Evolutionary conservation across 164 flowering plant genomes (phyloP), one percentile per base, ranked within the genome.

Genomic region (Annona squamosa): DNA sequence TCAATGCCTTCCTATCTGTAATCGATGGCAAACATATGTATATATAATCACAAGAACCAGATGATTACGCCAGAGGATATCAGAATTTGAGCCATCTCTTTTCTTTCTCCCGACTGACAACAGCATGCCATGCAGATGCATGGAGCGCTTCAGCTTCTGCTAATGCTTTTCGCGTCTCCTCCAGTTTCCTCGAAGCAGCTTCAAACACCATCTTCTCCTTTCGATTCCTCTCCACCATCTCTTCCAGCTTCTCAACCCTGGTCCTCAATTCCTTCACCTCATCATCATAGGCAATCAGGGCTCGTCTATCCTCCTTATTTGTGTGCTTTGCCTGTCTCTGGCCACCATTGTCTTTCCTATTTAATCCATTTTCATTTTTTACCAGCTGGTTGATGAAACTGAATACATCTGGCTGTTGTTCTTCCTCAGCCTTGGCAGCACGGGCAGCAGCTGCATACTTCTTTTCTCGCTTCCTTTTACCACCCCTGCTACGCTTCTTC

Each of bases 51-150:
- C 37, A 26, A 26, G 37, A 26, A 26, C 37, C 37, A 26, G 37
- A 26, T 26, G 37, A 26, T 26, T 26, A 26, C 1, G 1, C 37
- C 37, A 62, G 41, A 17, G 4, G 13, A 17, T 47, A 13, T 83
- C 83, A 92, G 78, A 94, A 94, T 77, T 93, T 94, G 4, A 92
- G 92, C 99, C 97, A 93, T 72, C 80, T 86, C 82, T 91, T 91
- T 83, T 94, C 97, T 72, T 89, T 90, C 77, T 91, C 98, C 82
- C 81, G 86, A 72, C 89, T 82, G 9, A 70, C 77, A 46, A 94
- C 85, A 26, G 91, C 91, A 72, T 85, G 79, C 26, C 92, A 86
- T 17, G 90, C 86, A 59, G 97, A 88, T 59, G 94, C 89, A 73
- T 89, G 96, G 72, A 85, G 83, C 4, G 93, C 87, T 83, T 88